Percentiles rank a stretch among this genome's conserved stretches.
phyloP scores from a whole-genome alignment of 2,329 filamentous ascomycete species.

The Sporothrix pseudoabietina region DNA sequence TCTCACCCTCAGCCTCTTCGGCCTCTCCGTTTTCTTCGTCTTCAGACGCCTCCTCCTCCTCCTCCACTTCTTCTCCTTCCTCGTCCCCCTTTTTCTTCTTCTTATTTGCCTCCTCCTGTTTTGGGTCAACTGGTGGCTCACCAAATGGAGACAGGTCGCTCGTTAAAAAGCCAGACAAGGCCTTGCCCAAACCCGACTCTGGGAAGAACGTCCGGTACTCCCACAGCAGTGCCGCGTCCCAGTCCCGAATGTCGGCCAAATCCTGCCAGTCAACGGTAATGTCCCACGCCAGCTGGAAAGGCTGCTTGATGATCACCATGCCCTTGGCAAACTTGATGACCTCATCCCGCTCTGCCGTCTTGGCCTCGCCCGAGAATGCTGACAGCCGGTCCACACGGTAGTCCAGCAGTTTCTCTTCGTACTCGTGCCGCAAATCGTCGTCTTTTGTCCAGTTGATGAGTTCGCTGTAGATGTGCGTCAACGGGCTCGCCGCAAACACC shows the following conservation, averaged over 20 bases:
- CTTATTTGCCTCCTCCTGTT: conserved; percentile 33
- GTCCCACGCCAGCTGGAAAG: conserved; percentile 87
- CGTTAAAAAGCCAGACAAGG: conserved; percentile 78
- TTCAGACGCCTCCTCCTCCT: neutral
- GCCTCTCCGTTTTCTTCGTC: neutral
- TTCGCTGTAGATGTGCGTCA: conserved; percentile 79
- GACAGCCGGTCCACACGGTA: conserved; percentile 78
- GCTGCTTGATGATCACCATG: conserved; percentile 96
- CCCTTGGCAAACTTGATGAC: conserved; percentile 79
- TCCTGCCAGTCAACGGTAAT: conserved; percentile 90
- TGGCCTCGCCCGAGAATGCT: conserved; percentile 66
- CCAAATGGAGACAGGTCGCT: conserved; percentile 85
- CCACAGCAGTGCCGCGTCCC: conserved; percentile 75
- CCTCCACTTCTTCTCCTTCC: neutral
- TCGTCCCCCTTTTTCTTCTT: conserved; percentile 31
- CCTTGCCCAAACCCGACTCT: conserved; percentile 76
- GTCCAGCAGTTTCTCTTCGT: conserved; percentile 86
- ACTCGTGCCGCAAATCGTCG: conserved; percentile 78
- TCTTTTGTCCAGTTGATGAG: conserved; percentile 89
- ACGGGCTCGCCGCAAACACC: conserved; percentile 70
- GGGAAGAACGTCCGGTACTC: conserved; percentile 85
- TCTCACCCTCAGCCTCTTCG: neutral
- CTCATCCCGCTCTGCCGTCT: conserved; percentile 68
- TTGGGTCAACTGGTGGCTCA: conserved; percentile 31
- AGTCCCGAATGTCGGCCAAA: conserved; percentile 69